Evolutionary conservation across 2,329 filamentous ascomycete genomes (phyloP).

Genomic region (Tolypocladium tundrense): DNA sequence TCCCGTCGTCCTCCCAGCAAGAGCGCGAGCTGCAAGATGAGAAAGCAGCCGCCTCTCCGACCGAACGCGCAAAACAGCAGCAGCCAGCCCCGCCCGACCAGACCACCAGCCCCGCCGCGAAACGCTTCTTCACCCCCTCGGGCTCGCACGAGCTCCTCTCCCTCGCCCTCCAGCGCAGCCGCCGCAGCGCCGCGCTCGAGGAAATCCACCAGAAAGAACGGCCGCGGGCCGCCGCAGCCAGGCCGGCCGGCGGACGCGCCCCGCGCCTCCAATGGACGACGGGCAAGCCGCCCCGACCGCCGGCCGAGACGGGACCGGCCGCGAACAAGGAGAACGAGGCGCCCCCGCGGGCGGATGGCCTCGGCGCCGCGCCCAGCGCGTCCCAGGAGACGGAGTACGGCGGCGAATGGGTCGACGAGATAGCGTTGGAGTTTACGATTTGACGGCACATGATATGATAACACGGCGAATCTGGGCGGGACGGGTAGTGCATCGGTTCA

Average conservation of each 20-base stretch:
- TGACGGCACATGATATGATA: slow-evolving; percentile 1
- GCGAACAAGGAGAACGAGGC: slow-evolving; percentile 15
- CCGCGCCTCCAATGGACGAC: not conserved
- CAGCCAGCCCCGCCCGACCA: slow-evolving; percentile 7
- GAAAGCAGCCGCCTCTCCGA: not conserved
- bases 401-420: slow-evolving; percentile 27
- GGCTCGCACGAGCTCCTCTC: slow-evolving; percentile 23
- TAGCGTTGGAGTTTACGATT: slow-evolving; percentile 18
- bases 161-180: slow-evolving; percentile 23
- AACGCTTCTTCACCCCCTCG: slow-evolving; percentile 27
- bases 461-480: not conserved
- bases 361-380: slow-evolving; percentile 1
- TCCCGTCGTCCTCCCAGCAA: slow-evolving; percentile 47
- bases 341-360: slow-evolving; percentile 2
- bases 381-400: slow-evolving; percentile 29
- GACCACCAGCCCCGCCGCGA: slow-evolving; percentile 7
- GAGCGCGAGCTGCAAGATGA: slow-evolving; percentile 39
- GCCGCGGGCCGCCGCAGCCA: slow-evolving; percentile 2
- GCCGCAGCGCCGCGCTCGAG: slow-evolving; percentile 21
- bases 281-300: not conserved
- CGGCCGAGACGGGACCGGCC: not conserved
- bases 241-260: slow-evolving; percentile 3
- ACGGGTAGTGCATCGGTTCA: not conserved
- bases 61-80: not conserved
- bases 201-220: slow-evolving; percentile 16